Evolutionary conservation across 805 yeast genomes (phyloP).

Genomic region (Candida schatavii): DNA sequence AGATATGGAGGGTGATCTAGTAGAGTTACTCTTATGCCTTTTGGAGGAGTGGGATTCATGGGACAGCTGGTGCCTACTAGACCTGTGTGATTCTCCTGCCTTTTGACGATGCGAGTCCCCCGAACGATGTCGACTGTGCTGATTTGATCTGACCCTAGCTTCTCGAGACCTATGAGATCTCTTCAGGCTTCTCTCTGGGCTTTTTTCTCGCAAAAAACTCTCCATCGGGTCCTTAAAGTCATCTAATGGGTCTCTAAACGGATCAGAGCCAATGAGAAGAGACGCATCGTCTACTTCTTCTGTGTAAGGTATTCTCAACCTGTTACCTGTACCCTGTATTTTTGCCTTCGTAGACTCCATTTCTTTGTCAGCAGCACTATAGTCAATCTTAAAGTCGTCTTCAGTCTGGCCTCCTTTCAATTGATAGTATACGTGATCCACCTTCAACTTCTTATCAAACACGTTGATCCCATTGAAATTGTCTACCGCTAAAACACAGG

Average conservation of each 20-base stretch:
- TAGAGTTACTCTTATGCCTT: too few species aligned
- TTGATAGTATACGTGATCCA: slow-evolving; percentile 69
- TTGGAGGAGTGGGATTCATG: too few species aligned
- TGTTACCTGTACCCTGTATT: slow-evolving; percentile 4
- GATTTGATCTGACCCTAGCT: background rate
- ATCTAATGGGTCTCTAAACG: slow-evolving; percentile 35
- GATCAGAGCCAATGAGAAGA: slow-evolving; percentile 14
- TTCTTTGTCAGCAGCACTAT: slow-evolving; percentile 14
- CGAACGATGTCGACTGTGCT: too few species aligned
- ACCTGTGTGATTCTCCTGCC: too few species aligned
- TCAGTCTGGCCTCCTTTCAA: slow-evolving; percentile 52
- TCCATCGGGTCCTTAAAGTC: slow-evolving; percentile 41
- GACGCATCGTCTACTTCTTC: background rate
- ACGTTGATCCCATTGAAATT: slow-evolving; percentile 72
- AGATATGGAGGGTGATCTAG: too few species aligned
- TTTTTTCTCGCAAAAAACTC: slow-evolving; percentile 11
- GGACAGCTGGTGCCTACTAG: too few species aligned
- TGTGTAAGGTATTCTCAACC: slow-evolving; percentile 8
- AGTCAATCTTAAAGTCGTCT: slow-evolving; percentile 37
- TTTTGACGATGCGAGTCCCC: too few species aligned
- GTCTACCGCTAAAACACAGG: slow-evolving; percentile 83
- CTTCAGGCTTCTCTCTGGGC: background rate
- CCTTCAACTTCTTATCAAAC: slow-evolving; percentile 48
- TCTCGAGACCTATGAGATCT: background rate
- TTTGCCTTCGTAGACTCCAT: slow-evolving; percentile 1